phyloP scores from a whole-genome alignment of 2,329 filamentous ascomycete species.

The Karstenula rhodostoma region DNA sequence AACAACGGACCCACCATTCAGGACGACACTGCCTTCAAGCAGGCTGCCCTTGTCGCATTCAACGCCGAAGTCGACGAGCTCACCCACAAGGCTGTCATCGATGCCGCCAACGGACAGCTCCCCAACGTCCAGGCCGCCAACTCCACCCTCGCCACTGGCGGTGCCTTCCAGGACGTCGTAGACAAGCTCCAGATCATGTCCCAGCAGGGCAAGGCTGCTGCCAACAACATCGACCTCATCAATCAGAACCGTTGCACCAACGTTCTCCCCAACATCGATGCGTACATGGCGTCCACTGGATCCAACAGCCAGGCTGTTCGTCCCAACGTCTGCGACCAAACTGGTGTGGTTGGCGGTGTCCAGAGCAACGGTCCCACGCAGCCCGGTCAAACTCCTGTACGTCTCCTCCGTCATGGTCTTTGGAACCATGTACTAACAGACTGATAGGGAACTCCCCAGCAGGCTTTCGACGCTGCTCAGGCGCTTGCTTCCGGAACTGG shows the following conservation, averaged over 20 bases:
- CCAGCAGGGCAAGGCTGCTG: constrained; percentile 42
- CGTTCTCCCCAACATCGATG: constrained; percentile 48
- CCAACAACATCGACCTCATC: constrained; percentile 46
- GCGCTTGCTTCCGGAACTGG: constrained; percentile 35
- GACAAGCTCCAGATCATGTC: constrained; percentile 49
- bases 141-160: constrained; percentile 47
- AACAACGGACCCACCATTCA: constrained; percentile 43
- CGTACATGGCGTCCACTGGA: constrained; percentile 47
- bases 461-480: constrained; percentile 9
- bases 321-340: constrained; percentile 43
- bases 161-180: constrained; percentile 50
- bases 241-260: constrained; percentile 49
- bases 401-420: not conserved
- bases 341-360: constrained; percentile 44
- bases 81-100: constrained; percentile 49
- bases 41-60: constrained; percentile 46
- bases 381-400: constrained; percentile 34
- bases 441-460: constrained; percentile 6
- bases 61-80: constrained; percentile 51
- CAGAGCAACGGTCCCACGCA: constrained; percentile 39
- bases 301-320: constrained; percentile 40
- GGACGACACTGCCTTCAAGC: constrained; percentile 47
- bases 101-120: constrained; percentile 33
- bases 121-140: constrained; percentile 47
- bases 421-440: not conserved